phyloP scores from a whole-genome alignment of 1,139 yeast species.

The Nakaseomyces sp. region DNA sequence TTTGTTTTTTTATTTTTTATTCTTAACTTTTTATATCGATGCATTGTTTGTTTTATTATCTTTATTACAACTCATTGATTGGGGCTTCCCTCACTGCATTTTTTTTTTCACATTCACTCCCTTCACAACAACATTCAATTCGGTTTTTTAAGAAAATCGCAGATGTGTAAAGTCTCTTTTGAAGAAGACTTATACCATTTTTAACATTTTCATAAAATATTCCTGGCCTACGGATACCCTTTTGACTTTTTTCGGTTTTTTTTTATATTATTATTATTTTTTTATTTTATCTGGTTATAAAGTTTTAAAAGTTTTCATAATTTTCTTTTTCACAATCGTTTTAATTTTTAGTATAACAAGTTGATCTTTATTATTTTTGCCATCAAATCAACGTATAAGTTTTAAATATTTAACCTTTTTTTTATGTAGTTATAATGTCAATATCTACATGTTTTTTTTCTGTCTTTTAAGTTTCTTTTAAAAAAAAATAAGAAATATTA shows the following conservation, averaged over 20 bases:
- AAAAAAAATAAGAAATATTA: no score
- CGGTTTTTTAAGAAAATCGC: no score
- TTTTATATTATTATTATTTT: background rate
- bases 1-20: background rate
- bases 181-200: no score
- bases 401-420: no score
- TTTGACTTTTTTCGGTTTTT: background rate
- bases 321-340: constrained; percentile 1
- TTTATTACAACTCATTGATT: background rate
- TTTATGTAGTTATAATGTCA: no score
- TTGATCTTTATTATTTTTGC: background rate
- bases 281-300: constrained; percentile 1
- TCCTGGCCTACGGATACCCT: background rate
- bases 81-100: background rate
- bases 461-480: no score
- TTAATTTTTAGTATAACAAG: background rate
- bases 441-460: no score
- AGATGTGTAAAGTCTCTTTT: background rate
- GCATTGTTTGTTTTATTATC: background rate
- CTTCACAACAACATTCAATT: no score
- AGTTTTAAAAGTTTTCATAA: background rate
- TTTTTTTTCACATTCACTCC: background rate
- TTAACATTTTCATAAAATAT: background rate
- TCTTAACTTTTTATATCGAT: background rate
- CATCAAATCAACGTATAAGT: no score